A percentile compares a stretch with the other conserved stretches of the same genome.
phyloP scores from a whole-genome alignment of 352 stramenopile genomes.

The Globisporangium nagaii region DNA sequence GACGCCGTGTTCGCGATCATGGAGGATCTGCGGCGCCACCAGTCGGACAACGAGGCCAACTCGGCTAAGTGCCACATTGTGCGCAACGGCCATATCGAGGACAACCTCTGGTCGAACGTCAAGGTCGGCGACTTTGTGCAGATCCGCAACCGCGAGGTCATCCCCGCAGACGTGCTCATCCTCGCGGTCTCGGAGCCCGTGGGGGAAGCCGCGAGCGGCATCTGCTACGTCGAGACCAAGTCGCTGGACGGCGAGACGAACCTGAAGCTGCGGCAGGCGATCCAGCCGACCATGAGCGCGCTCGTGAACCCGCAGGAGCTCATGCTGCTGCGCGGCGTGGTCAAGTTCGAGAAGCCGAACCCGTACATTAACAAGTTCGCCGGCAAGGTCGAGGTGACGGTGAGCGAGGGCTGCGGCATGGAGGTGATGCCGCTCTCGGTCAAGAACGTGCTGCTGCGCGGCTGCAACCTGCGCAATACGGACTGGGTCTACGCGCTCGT shows the following conservation, averaged over 20 bases:
- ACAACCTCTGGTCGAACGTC: slow-evolving; percentile 72
- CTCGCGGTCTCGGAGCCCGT: slow-evolving; percentile 71
- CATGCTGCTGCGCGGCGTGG: slow-evolving; percentile 43
- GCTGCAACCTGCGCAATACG: slow-evolving; percentile 86
- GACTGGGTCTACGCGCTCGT: slow-evolving; percentile 84
- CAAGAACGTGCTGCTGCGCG: slow-evolving; percentile 88
- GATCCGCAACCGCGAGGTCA: slow-evolving; percentile 76
- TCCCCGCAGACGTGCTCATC: slow-evolving; percentile 83
- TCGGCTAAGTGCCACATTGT: slow-evolving; percentile 59
- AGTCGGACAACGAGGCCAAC: slow-evolving; percentile 80
- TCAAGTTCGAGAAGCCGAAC: slow-evolving; percentile 79
- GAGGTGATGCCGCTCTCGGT: slow-evolving; percentile 75
- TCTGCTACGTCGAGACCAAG: slow-evolving; percentile 90
- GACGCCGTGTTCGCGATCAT: slow-evolving; percentile 86
- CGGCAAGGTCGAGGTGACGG: slow-evolving; percentile 70
- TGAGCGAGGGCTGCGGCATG: slow-evolving; percentile 54
- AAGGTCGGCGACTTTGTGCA: slow-evolving; percentile 84
- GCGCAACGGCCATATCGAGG: slow-evolving; percentile 62
- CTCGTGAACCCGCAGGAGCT: slow-evolving; percentile 49
- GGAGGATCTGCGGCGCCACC: slow-evolving; percentile 74
- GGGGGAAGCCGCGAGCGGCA: slow-evolving; percentile 58
- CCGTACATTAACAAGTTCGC: slow-evolving; percentile 87
- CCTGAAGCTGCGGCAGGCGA: slow-evolving; percentile 82
- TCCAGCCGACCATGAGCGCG: slow-evolving; percentile 60
- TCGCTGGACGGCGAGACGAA: slow-evolving; percentile 91